Conservation (phyloP, 305 asterid species). For the Salvia sclarea region DNA sequence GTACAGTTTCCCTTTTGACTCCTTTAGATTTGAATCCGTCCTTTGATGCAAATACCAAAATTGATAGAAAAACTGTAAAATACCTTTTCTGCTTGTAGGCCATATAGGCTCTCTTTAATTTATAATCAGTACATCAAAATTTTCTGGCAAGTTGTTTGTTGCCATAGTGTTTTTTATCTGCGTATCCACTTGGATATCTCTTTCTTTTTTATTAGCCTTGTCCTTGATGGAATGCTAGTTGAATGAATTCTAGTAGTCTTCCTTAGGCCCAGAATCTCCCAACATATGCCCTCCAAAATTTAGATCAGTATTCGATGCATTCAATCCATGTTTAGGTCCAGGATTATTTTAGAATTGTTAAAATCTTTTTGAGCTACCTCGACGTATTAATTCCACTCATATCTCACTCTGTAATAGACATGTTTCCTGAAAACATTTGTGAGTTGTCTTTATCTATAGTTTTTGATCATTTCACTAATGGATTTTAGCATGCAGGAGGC, state of each 20-base stretch:
- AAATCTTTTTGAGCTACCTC: conserved; percentile 6
- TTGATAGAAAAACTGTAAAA: conserved; percentile 11
- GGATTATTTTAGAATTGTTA: neutral
- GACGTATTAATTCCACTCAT: conserved; percentile 6
- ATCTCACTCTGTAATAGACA: conserved; percentile 14
- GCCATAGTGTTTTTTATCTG: neutral
- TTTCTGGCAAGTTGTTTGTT: conserved; percentile 12
- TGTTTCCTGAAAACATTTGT: neutral
- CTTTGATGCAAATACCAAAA: conserved; percentile 11
- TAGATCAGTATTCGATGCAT: neutral
- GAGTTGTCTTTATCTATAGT: conserved; percentile 5
- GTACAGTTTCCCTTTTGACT: conserved; percentile 42
- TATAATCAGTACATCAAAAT: conserved; percentile 13
- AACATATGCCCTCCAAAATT: conserved; percentile 6
- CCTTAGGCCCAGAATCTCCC: neutral
- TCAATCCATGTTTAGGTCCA: neutral
- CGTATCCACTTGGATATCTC: neutral
- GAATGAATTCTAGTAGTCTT: neutral
- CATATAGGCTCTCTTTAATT: conserved; percentile 10
- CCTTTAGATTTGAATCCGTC: conserved; percentile 22
- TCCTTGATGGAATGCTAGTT: conserved; percentile 7
- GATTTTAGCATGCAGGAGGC: conserved; percentile 78
- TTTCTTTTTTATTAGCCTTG: neutral
- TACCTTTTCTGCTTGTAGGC: neutral
- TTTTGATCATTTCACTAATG: conserved; percentile 35